phyloP scores from a whole-genome alignment of 2,329 filamentous ascomycete species.

The Colletotrichum aenigma region DNA sequence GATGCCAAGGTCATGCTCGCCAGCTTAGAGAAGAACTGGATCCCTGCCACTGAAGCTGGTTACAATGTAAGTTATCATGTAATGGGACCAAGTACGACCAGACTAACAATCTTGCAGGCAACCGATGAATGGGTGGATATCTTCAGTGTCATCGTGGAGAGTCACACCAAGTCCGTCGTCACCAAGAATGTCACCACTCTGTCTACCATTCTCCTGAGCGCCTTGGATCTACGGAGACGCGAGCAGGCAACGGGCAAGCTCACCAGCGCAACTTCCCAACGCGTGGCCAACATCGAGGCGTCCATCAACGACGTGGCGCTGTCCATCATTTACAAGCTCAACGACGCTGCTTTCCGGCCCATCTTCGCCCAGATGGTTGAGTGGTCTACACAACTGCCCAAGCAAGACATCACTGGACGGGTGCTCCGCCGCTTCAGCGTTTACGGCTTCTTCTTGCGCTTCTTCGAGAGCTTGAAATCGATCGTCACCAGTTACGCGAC shows the following conservation, averaged over 20 bases:
- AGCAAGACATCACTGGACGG: slow-evolving; percentile 63
- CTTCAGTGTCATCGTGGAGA: slow-evolving; percentile 74
- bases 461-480: slow-evolving; percentile 88
- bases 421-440: slow-evolving; percentile 73
- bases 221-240: slow-evolving; percentile 69
- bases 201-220: slow-evolving; percentile 65
- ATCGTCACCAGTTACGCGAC: slow-evolving; percentile 92
- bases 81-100: no score
- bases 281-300: slow-evolving; percentile 62
- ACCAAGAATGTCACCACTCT: slow-evolving; percentile 74
- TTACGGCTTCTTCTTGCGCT: slow-evolving; percentile 78
- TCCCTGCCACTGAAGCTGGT: slow-evolving; percentile 64
- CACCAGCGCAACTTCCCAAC: slow-evolving; percentile 41
- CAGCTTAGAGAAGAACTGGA: slow-evolving; percentile 76
- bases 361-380: slow-evolving; percentile 88
- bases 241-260: slow-evolving; percentile 52
- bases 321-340: slow-evolving; percentile 95
- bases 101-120: slow-evolving; percentile 48
- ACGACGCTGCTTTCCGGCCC: slow-evolving; percentile 90
- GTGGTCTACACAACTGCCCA: slow-evolving; percentile 71
- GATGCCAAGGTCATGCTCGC: slow-evolving; percentile 78
- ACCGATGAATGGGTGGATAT: slow-evolving; percentile 72
- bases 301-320: slow-evolving; percentile 73
- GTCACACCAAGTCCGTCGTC: slow-evolving; percentile 78
- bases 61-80: slow-evolving; percentile 56